Evolutionary conservation across 768 basidiomycete species (phyloP).

Genomic region (Russula emetica): DNA sequence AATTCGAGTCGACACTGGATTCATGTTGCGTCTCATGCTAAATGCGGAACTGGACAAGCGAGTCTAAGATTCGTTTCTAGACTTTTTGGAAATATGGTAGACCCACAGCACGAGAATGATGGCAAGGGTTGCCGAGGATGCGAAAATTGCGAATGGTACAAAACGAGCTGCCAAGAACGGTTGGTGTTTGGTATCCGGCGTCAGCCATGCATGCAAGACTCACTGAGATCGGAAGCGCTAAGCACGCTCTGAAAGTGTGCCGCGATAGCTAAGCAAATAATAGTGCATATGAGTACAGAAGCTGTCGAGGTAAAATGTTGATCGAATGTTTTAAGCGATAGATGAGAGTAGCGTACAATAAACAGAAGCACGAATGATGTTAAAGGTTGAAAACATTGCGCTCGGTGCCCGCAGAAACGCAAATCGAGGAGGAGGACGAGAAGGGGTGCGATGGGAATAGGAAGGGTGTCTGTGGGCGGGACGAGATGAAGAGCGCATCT

Average conservation of each 20-base stretch:
- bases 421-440: slow-evolving; percentile 17
- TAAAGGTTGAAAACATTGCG: slow-evolving; percentile 69
- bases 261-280: slow-evolving; percentile 76
- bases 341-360: slow-evolving; percentile 49
- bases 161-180: slow-evolving; percentile 59
- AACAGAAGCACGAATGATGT: slow-evolving; percentile 58
- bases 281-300: slow-evolving; percentile 65
- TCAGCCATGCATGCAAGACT: slow-evolving; percentile 32
- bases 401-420: slow-evolving; percentile 23
- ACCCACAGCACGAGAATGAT: slow-evolving; percentile 65
- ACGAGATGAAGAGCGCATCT: slow-evolving; percentile 28
- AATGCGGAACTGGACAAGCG: slow-evolving; percentile 51
- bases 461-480: slow-evolving; percentile 32
- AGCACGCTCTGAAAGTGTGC: slow-evolving; percentile 70
- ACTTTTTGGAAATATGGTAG: neutral
- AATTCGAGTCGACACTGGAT: slow-evolving; percentile 74
- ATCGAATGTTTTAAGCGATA: neutral
- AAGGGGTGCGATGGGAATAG: slow-evolving; percentile 16
- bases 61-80: slow-evolving; percentile 9
- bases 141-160: slow-evolving; percentile 81
- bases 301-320: slow-evolving; percentile 38
- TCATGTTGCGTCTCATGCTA: slow-evolving; percentile 58
- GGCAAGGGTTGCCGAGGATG: slow-evolving; percentile 64
- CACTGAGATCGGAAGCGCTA: slow-evolving; percentile 76
- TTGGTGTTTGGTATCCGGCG: neutral